Percentiles rank a stretch among this genome's conserved stretches.
Conservation (phyloP, 148 eudicot genomes). For the Heliosperma pusillum region DNA sequence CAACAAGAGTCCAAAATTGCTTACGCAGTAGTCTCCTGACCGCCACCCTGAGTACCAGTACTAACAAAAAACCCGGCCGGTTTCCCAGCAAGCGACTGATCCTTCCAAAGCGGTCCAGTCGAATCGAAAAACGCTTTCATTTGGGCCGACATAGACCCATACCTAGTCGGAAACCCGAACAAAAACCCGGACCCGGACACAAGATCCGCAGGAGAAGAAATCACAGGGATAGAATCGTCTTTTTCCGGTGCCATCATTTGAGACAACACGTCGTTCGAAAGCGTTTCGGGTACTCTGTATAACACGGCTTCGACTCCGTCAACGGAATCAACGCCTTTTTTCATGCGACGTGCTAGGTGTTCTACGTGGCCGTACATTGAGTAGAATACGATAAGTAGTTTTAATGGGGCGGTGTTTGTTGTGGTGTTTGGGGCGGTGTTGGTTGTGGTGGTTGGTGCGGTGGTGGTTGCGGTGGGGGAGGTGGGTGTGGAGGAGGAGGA, state of each 20-base stretch:
- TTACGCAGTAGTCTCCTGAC: conserved; percentile 97
- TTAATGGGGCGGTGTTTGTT: conserved; percentile 30
- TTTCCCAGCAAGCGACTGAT: conserved; percentile 75
- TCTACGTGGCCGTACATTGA: conserved; percentile 97
- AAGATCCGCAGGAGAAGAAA: conserved; percentile 42
- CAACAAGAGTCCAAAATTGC: conserved; percentile 13
- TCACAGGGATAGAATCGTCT: conserved; percentile 66
- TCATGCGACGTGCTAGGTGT: conserved; percentile 58
- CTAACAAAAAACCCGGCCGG: conserved; percentile 95
- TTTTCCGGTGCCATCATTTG: conserved; percentile 72
- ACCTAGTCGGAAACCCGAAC: conserved; percentile 95
- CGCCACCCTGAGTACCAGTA: conserved; percentile 93
- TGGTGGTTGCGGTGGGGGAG: not conserved
- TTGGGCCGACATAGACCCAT: conserved; percentile 88
- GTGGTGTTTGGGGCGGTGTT: conserved; percentile 7
- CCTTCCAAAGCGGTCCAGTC: conserved; percentile 75
- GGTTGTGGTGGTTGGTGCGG: conserved; percentile 23
- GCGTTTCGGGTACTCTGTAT: conserved; percentile 74
- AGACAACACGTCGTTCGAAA: conserved; percentile 45
- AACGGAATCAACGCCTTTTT: conserved; percentile 62
- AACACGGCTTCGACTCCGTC: conserved; percentile 66
- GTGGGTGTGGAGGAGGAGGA: conserved; percentile 13
- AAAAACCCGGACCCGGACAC: conserved; percentile 56
- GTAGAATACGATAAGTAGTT: conserved; percentile 66
- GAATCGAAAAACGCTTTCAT: conserved; percentile 96